These are phyloP conservation scores for Syncephalis plumigaleata DNA, from an alignment of 371 early-diverging fungal genomes.

Conservation along the genomic window DNA sequence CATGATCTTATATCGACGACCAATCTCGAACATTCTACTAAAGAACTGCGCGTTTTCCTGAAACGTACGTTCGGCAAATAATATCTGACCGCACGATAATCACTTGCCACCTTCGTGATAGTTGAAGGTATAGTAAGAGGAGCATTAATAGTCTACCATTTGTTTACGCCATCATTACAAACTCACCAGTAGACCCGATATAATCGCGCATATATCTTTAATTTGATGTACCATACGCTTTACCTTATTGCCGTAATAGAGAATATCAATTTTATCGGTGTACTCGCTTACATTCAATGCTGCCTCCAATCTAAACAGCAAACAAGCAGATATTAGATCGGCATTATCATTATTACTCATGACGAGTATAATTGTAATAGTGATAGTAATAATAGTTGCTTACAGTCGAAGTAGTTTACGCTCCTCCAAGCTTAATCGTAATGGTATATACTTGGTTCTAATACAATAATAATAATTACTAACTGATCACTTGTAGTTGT, in stretches of 20 bases:
- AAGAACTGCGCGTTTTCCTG: constrained; percentile 78
- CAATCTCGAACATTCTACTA: constrained; percentile 85
- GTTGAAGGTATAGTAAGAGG: neutral
- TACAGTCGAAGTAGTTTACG: constrained; percentile 75
- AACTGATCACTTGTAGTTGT: constrained; percentile 1
- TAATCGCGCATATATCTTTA: constrained; percentile 82
- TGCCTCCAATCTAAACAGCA: too few species aligned
- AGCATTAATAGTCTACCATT: constrained; percentile 15
- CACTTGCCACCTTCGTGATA: constrained; percentile 28
- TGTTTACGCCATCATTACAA: constrained; percentile 16
- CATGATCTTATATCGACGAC: constrained; percentile 93
- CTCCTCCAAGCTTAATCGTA: constrained; percentile 73
- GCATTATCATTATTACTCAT: too few species aligned
- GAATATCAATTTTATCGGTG: constrained; percentile 84
- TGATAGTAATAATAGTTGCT: too few species aligned
- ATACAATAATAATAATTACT: neutral
- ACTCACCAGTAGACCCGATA: constrained; percentile 79
- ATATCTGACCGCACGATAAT: constrained; percentile 74
- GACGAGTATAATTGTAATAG: neutral
- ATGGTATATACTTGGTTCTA: constrained; percentile 73
- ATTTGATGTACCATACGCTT: constrained; percentile 89
- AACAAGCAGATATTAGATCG: neutral
- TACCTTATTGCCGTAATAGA: constrained; percentile 60
- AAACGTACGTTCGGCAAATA: constrained; percentile 70
- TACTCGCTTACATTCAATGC: constrained; percentile 71